Base-by-base conservation (phyloP, 306 rosid species). In the Ochetophila trinervis region DNA sequence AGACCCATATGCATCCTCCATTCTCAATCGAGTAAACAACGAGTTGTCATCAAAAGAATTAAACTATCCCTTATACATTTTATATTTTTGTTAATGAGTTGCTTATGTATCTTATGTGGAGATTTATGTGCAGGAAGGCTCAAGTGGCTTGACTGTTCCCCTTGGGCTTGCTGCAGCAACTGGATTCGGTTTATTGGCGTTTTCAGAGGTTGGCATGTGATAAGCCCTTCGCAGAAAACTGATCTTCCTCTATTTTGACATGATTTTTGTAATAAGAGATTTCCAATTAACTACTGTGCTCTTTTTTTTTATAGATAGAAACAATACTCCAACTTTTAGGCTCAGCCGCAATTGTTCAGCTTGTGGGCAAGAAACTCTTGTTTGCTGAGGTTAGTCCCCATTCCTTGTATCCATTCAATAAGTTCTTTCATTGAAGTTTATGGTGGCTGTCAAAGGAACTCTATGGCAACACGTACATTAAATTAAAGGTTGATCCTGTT, bases 281-380 rank as follows among this genome's bases (percentile, higher is more conserved):
- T 48, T 34, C 32, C 54, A 55, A 53, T 74, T 63, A 22, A 51
- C 37, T 32, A 8, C 52, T 65, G 65, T 52, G 1, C 62, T 37
- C 34, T 65, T 27, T 36, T 27, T 36, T 47, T 67, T 66, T 69
- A 36, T 66, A 94, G 99, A 10, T 94, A 53, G 99, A 94, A 78
- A 84, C 96, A 60, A 79, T 94, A 64, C 99, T 94, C 77, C 90
- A 90, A 78, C 36, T 90, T 65, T 32, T 94, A 52, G 99, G 99
- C 48, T 82, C 99, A 13, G 97, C 87, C 71, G 99, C 97, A 69
- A 18, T 90, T 63, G 47, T 90, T 78, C 99, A 94, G 84, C 79
- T 88, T 62, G 90, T 72, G 68, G 80, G 88, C 87, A 94, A 75
- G 78, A 94, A 88, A 76, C 80, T 94, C 65, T 85, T 94, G 32